Percentiles rank a stretch among this genome's conserved stretches.
Evolutionary conservation across 257 asterid species (phyloP).

Genomic region (Nicotiana benthamiana): DNA sequence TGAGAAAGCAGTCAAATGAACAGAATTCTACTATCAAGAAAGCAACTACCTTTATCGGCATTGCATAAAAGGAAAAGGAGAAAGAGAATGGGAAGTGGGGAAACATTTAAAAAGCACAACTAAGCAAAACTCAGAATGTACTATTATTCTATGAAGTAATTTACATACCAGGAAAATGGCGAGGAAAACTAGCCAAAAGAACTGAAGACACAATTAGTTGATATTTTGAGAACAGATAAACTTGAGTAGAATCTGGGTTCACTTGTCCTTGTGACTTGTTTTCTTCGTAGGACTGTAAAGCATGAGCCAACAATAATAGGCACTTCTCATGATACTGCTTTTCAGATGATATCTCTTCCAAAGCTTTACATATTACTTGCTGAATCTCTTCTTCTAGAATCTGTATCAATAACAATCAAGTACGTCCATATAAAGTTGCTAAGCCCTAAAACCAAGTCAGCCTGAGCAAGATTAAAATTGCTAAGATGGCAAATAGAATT

Average conservation of each 20-base stretch:
- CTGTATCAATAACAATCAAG: conserved; percentile 27
- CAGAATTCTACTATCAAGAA: not conserved
- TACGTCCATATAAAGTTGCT: not conserved
- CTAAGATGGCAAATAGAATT: not conserved
- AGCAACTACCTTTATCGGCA: not conserved
- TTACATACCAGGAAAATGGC: conserved; percentile 71
- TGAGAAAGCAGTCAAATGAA: not conserved
- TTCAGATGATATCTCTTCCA: conserved; percentile 72
- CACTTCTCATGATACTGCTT: conserved; percentile 77
- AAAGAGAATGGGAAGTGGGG: not conserved
- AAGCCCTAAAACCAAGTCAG: conserved; percentile 2
- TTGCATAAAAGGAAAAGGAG: not conserved
- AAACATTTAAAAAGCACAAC: not conserved
- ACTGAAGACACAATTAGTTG: conserved; percentile 60
- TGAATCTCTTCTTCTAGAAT: conserved; percentile 53
- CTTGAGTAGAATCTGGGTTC: conserved; percentile 30
- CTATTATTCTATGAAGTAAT: conserved; percentile 9
- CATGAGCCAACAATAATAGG: conserved; percentile 48
- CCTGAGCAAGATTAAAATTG: not conserved
- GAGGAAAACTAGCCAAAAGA: conserved; percentile 85
- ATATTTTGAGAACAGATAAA: conserved; percentile 56
- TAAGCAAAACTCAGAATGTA: not conserved
- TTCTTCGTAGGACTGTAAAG: conserved; percentile 46
- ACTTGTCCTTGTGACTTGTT: conserved; percentile 26
- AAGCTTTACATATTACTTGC: conserved; percentile 54